A percentile compares a stretch with the other conserved stretches of the same genome.
Evolutionary conservation across 2,329 filamentous ascomycete genomes (phyloP).

Genomic region (Pestalotiopsis sp.): DNA sequence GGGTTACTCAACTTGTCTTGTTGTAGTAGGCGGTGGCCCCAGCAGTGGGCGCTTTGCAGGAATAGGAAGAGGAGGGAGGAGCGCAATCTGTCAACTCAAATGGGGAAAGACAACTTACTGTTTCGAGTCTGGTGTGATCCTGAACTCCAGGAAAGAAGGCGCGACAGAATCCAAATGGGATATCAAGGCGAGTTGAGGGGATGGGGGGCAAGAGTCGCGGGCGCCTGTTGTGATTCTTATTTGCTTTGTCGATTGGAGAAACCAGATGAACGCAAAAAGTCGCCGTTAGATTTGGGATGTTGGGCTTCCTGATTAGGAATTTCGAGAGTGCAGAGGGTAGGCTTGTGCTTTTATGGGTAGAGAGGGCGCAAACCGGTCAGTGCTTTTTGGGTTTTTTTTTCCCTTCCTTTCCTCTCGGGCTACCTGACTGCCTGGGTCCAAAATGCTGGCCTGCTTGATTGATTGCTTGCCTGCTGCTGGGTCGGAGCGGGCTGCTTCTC

Average conservation of each 20-base stretch:
- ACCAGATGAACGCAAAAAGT: neutral
- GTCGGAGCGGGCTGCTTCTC: conserved; percentile 4
- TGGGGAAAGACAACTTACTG: conserved; percentile 46
- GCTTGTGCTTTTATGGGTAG: conserved; percentile 9
- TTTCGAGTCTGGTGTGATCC: conserved; percentile 48
- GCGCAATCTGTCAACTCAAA: conserved; percentile 19
- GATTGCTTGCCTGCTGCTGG: neutral
- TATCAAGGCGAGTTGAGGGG: conserved; percentile 19
- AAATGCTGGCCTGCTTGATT: neutral
- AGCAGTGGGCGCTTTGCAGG: conserved; percentile 9
- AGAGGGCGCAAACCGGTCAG: conserved; percentile 5
- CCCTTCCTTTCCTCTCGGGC: neutral
- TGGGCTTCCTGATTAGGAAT: conserved; percentile 12
- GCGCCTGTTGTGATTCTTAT: conserved; percentile 31
- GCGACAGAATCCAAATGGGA: conserved; percentile 33
- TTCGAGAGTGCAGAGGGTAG: neutral
- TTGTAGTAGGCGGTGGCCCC: conserved; percentile 29
- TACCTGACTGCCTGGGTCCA: neutral
- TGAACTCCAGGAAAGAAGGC: conserved; percentile 48
- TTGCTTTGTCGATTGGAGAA: conserved; percentile 28
- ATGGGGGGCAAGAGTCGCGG: neutral
- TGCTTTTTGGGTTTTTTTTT: neutral
- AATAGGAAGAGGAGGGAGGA: conserved; percentile 47
- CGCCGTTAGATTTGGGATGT: neutral
- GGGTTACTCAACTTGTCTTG: conserved; percentile 30